Evolutionary conservation across 805 yeast genomes (phyloP), one percentile per base, ranked within the genome.

Genomic region (Sugiyamaella americana): DNA sequence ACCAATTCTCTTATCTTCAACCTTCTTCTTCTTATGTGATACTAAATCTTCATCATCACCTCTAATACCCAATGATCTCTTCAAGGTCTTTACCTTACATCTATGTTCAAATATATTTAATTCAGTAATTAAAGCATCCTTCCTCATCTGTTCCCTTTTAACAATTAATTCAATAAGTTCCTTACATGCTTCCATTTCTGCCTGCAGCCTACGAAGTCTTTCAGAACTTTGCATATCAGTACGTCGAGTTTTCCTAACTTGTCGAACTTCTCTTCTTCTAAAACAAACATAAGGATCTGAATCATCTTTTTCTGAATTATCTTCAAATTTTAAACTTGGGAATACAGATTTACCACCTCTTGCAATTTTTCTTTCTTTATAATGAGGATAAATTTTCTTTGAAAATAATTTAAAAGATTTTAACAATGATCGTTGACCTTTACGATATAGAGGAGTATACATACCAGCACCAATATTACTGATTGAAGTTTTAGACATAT

Each of bases 201-300:
- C 74, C 52, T 84, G 86, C 26, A 93, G 69, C 47, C 76, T 63
- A 19, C 93, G 75, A 42, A 93, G 71, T 53, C 89, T 78, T 64
- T 89, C 97, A 11, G 88, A 82, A 55, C 93, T 87, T 57, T 87
- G 85, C 29, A 85, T 77, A 68, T 93, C 98, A 0, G 96, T 86
- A 53, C 98, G 79, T 64, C 98, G 79, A 0, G 98, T 93, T 64
- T 93, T 93, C 64, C 98, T 83, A 24, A 94, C 93, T 61, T 86
- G 97, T 54, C 98, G 79, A 54, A 87, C 83, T 60, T 89, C 98
- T 64, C 98, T 83, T 55, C 96, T 80, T 59, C 98, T 78, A 72
- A 93, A 93, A 69, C 97, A 87, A 36, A 87, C 83, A 64, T 93
- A 93, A 1, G 98, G 98, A 64, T 93, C 97, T 50, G 76, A 78